phyloP scores from a whole-genome alignment of 352 stramenopile genomes.

The Globisporangium barbulae region DNA sequence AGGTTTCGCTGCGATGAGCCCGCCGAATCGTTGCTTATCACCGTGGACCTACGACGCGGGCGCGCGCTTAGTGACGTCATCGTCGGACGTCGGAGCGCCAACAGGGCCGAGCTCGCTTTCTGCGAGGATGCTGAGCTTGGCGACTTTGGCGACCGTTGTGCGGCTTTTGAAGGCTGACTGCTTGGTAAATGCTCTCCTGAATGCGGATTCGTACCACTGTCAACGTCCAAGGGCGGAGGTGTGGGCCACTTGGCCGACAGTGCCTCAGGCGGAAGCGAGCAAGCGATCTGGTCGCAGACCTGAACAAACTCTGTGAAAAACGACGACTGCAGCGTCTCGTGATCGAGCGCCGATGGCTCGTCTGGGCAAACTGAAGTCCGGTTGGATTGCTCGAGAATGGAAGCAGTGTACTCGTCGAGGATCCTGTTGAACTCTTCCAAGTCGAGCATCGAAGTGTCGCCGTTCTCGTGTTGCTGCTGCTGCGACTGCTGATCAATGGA shows the following conservation, averaged over 20 bases:
- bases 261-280: slow-evolving; percentile 21
- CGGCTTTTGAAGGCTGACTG: background rate
- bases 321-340: slow-evolving; percentile 22
- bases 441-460: slow-evolving; percentile 2
- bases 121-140: background rate
- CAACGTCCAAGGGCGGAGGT: background rate
- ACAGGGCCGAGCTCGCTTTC: background rate
- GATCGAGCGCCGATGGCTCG: slow-evolving; percentile 8
- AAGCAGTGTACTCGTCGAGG: slow-evolving; percentile 28
- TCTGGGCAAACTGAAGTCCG: background rate
- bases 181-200: background rate
- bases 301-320: slow-evolving; percentile 32
- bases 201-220: background rate
- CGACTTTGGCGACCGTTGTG: background rate
- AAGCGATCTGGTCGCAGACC: slow-evolving; percentile 29
- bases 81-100: background rate
- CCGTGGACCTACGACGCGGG: slow-evolving; percentile 2
- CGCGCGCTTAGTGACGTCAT: background rate
- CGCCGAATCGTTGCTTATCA: background rate
- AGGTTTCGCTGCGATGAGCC: background rate
- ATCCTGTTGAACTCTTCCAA: slow-evolving; percentile 22
- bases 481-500: background rate
- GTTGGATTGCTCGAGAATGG: slow-evolving; percentile 16
- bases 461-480: background rate
- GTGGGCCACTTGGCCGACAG: background rate